Percentiles rank a stretch among this genome's conserved stretches.
phyloP scores from a whole-genome alignment of 306 rosid genomes.

The Astragalus membranaceus region DNA sequence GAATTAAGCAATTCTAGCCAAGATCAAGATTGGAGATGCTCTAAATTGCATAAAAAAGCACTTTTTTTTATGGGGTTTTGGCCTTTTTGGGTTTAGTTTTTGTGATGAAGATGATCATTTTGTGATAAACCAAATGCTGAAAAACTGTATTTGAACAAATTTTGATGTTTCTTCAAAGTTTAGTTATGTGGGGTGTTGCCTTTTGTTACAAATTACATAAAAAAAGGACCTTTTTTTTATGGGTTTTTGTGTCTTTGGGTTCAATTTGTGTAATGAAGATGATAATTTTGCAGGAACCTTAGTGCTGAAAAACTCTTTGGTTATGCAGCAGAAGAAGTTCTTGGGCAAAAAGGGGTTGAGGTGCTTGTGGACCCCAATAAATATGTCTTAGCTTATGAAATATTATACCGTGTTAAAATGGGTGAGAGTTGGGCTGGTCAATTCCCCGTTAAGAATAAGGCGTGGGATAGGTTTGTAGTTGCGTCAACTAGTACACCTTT shows the following conservation, averaged over 20 bases:
- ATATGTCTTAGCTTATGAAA: slow-evolving; percentile 42
- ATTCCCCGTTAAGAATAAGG: slow-evolving; percentile 67
- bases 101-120: no score
- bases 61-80: no score
- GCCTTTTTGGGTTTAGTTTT: no score
- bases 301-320: slow-evolving; percentile 78
- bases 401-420: slow-evolving; percentile 43
- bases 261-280: slow-evolving; percentile 11
- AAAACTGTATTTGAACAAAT: no score
- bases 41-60: no score
- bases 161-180: not conserved
- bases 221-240: not conserved
- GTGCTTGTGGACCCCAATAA: slow-evolving; percentile 52
- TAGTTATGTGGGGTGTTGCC: slow-evolving; percentile 10
- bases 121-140: no score
- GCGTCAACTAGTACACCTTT: slow-evolving; percentile 61
- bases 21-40: no score
- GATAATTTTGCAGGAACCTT: slow-evolving; percentile 64
- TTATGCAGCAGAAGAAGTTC: slow-evolving; percentile 72
- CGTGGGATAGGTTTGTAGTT: slow-evolving; percentile 55
- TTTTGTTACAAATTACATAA: not conserved
- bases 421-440: slow-evolving; percentile 96
- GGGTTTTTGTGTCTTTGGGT: not conserved
- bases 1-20: no score
- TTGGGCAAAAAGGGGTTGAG: slow-evolving; percentile 53